Evolutionary conservation across 1,284 basidiomycete species (phyloP), one percentile per base, ranked within the genome.

Genomic region (Termitomyces sp.): DNA sequence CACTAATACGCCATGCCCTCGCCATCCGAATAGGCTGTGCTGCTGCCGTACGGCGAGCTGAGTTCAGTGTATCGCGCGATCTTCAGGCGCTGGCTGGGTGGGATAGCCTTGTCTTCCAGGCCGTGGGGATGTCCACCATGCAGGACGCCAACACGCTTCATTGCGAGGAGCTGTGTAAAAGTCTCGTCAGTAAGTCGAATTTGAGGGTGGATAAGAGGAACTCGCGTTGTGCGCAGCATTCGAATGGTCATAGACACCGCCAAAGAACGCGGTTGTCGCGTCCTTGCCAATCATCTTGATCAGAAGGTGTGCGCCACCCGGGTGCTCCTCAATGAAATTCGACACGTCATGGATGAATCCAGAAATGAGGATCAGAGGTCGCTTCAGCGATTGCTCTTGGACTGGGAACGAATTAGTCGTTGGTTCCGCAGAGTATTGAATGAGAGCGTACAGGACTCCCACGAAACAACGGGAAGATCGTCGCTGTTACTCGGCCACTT

Each of bases 321-420:
- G 94, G 69, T 97, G 94, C 64, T 95, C 90, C 52, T 94, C 88
- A 56, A 90, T 81, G 73, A 96, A 96, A n/a, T 80, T 73, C 0
- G 85, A 78, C 50, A 92, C 86, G 61, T 96, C 94, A 68, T 96
- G 92, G 59, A 97, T 94, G 78, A 93, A 94, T 15, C 93, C 93
- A 45, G 88, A 86, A 60, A 96, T 77, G 58, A 92, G 84, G 53
- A 95, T 81, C 45, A 95, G 75, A 17, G 90, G 84, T 6, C 92
- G 84, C 59, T 83, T 86, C 68, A 83, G 74, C 33, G 88, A 73
- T 68, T 93, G 91, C 57, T 87, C 79, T 67, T 87, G 83, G 81
- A 86, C 86, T 89, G 58, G 30, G 58, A 54, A 50, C 26, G 19
- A 36, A 53, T 52, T 15, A 50, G 24, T 19, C 6, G 7, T 34